Conservation (phyloP, 2,329 filamentous ascomycete genomes). For the Stagonosporopsis cucurbitacearum region DNA sequence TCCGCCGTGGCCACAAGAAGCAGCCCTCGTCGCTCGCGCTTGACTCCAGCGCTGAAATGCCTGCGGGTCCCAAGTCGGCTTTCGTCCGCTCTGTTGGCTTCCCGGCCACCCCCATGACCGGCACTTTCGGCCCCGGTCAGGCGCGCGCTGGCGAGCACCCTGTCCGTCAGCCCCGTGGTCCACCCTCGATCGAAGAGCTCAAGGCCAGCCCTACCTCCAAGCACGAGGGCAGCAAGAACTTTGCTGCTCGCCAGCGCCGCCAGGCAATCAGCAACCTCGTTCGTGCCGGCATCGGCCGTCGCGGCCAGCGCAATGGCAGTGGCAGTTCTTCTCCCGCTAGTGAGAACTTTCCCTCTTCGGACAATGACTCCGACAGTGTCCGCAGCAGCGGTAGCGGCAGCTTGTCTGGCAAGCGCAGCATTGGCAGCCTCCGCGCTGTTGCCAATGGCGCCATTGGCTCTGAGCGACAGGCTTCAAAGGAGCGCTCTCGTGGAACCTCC, state of each 20-base stretch:
- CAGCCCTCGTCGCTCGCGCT: conserved; percentile 71
- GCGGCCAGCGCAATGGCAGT: conserved; percentile 70
- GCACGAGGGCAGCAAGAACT: conserved; percentile 96
- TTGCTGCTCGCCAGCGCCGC: conserved; percentile 88
- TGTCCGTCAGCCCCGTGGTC: conserved; percentile 87
- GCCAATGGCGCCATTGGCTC: conserved; percentile 87
- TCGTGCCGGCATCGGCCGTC: conserved; percentile 85
- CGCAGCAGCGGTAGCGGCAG: conserved; percentile 76
- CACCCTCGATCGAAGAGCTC: conserved; percentile 90
- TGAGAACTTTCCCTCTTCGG: conserved; percentile 76
- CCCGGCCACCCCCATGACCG: conserved; percentile 79
- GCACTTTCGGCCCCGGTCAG: conserved; percentile 91
- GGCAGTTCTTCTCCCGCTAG: conserved; percentile 90
- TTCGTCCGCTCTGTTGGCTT: conserved; percentile 63
- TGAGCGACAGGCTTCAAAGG: conserved; percentile 69
- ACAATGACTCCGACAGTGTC: conserved; percentile 62
- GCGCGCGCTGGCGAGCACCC: conserved; percentile 94
- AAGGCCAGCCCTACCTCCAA: conserved; percentile 87
- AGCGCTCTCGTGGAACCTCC: conserved; percentile 45
- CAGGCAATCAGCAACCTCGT: conserved; percentile 92
- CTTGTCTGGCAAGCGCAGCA: conserved; percentile 75
- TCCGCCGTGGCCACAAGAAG: conserved; percentile 95
- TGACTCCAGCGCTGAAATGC: conserved; percentile 61
- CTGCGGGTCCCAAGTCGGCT: conserved; percentile 75
- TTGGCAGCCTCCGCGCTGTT: conserved; percentile 77